phyloP scores from a whole-genome alignment of 2,329 filamentous ascomycete species.

The Xylaria sp. region DNA sequence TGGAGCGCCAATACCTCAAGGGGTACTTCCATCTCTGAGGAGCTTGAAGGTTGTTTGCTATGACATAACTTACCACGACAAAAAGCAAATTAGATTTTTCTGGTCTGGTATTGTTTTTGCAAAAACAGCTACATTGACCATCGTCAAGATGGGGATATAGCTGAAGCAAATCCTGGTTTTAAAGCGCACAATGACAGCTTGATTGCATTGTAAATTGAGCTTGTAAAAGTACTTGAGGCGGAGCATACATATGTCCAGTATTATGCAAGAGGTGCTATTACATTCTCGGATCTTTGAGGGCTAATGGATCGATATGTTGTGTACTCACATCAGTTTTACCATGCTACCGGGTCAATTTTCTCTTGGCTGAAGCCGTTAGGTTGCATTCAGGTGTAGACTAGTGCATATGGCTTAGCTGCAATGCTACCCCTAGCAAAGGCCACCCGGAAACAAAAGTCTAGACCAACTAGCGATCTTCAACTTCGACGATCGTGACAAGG shows the following conservation, averaged over 20 bases:
- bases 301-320: neutral
- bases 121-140: neutral
- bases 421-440: conserved; percentile 22
- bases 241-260: neutral
- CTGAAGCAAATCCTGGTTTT: neutral
- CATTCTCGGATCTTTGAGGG: neutral
- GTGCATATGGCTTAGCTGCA: conserved; percentile 30
- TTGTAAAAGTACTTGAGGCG: neutral
- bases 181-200: neutral
- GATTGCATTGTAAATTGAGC: neutral
- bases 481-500: conserved; percentile 6
- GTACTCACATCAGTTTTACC: conserved; percentile 24
- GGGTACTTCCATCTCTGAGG: neutral
- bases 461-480: conserved; percentile 16
- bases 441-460: conserved; percentile 4
- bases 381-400: conserved; percentile 22
- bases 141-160: neutral
- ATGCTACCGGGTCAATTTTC: conserved; percentile 27
- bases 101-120: neutral
- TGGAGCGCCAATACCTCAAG: neutral
- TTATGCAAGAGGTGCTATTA: neutral
- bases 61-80: neutral
- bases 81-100: neutral
- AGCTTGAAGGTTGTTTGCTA: neutral
- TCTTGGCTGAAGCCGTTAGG: conserved; percentile 31